Evolutionary conservation across 2,329 filamentous ascomycete genomes (phyloP).

Genomic region (Calonectria naviculata): DNA sequence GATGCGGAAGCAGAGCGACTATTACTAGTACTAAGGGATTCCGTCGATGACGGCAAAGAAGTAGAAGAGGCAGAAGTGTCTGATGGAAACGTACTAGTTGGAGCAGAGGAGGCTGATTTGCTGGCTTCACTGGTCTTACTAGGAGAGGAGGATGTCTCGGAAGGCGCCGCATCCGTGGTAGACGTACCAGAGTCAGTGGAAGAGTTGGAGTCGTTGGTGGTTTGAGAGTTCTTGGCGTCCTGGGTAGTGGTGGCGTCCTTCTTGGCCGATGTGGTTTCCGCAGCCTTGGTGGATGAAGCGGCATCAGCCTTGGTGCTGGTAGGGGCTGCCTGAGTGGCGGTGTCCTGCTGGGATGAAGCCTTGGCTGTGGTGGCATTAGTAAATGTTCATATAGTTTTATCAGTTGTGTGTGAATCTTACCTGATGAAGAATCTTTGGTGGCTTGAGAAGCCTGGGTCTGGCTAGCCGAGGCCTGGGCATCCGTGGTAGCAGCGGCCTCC

Average conservation of each 20-base stretch:
- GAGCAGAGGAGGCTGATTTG: conserved; percentile 42
- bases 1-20: conserved; percentile 18
- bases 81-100: conserved; percentile 48
- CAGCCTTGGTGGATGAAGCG: neutral
- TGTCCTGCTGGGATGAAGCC: neutral
- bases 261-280: neutral
- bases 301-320: neutral
- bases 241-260: neutral
- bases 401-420: neutral
- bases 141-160: conserved; percentile 40
- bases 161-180: conserved; percentile 39
- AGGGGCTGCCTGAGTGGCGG: neutral
- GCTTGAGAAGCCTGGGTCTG: neutral
- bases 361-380: neutral
- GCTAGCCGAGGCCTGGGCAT: neutral
- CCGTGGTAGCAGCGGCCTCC: conserved; percentile 29
- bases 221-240: conserved; percentile 23
- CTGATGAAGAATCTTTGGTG: neutral
- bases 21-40: conserved; percentile 35
- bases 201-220: conserved; percentile 38
- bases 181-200: conserved; percentile 45
- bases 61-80: conserved; percentile 37
- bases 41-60: conserved; percentile 40
- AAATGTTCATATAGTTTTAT: neutral
- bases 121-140: conserved; percentile 42